phyloP scores from a whole-genome alignment of 2,329 filamentous ascomycete species.

The Alternaria sp. region DNA sequence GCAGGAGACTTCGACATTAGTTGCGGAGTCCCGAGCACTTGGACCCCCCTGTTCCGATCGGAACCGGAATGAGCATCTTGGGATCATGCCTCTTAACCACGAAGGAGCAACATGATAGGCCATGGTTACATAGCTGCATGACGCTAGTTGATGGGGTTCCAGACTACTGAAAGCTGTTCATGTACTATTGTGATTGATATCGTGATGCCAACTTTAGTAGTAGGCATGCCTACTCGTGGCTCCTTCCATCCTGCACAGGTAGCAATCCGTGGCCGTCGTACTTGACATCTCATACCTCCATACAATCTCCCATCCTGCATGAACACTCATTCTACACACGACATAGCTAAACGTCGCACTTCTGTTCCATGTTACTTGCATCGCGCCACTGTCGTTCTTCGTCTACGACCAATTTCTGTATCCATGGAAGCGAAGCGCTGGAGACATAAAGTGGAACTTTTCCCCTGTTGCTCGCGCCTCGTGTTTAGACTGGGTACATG shows the following conservation, averaged over 20 bases:
- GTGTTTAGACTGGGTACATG: background rate
- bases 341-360: background rate
- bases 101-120: background rate
- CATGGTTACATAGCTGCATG: background rate
- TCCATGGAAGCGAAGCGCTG: background rate
- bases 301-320: background rate
- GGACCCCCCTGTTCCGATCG: conserved; percentile 13
- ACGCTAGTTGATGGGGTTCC: background rate
- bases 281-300: background rate
- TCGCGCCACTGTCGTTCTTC: background rate
- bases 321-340: background rate
- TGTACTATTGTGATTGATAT: background rate
- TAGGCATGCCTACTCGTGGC: too few relatives aligned
- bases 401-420: too few relatives aligned
- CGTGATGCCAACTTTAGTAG: too few relatives aligned
- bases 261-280: background rate
- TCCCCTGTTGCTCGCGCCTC: background rate
- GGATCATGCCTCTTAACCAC: background rate
- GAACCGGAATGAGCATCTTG: conserved; percentile 7
- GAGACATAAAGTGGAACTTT: background rate
- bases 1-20: conserved; percentile 9
- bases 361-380: background rate
- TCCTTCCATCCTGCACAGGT: background rate
- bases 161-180: background rate
- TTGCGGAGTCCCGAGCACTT: conserved; percentile 19